Conservation (phyloP, 2,329 filamentous ascomycete species). For the Nigrograna mackinnonii region DNA sequence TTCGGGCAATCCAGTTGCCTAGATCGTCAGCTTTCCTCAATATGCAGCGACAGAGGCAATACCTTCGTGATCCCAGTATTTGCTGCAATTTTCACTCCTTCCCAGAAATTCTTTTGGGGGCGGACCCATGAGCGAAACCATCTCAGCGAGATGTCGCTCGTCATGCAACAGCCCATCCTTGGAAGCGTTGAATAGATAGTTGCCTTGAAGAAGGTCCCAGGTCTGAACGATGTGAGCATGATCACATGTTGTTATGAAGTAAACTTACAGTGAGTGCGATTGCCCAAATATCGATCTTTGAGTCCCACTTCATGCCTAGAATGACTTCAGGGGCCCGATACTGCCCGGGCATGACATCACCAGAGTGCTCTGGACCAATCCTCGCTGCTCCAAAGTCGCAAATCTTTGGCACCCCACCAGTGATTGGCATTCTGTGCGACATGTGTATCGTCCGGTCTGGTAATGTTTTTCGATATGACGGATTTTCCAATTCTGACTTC, state of each 20-base stretch:
- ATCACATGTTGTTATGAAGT: too few species aligned
- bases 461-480: too few species aligned
- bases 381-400: too few species aligned
- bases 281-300: constrained; percentile 43
- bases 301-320: constrained; percentile 37
- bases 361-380: too few species aligned
- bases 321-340: constrained; percentile 42
- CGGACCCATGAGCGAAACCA: constrained; percentile 26
- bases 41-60: too few species aligned
- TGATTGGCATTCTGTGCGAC: too few species aligned
- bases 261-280: too few species aligned
- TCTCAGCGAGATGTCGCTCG: constrained; percentile 25
- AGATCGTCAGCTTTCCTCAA: constrained; percentile 23
- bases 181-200: constrained; percentile 27
- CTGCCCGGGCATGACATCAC: too few species aligned
- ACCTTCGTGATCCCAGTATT: too few species aligned
- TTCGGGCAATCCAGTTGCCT: constrained; percentile 13
- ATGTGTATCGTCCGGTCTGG: too few species aligned
- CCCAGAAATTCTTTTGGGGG: constrained; percentile 27
- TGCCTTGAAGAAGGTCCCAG: constrained; percentile 37
- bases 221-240: constrained; percentile 17
- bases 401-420: too few species aligned
- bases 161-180: constrained; percentile 17
- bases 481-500: too few species aligned
- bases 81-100: constrained; percentile 19